Evolutionary conservation across 2,329 filamentous ascomycete genomes (phyloP), one percentile per base, ranked within the genome.

Genomic region (Lomentospora prolificans): DNA sequence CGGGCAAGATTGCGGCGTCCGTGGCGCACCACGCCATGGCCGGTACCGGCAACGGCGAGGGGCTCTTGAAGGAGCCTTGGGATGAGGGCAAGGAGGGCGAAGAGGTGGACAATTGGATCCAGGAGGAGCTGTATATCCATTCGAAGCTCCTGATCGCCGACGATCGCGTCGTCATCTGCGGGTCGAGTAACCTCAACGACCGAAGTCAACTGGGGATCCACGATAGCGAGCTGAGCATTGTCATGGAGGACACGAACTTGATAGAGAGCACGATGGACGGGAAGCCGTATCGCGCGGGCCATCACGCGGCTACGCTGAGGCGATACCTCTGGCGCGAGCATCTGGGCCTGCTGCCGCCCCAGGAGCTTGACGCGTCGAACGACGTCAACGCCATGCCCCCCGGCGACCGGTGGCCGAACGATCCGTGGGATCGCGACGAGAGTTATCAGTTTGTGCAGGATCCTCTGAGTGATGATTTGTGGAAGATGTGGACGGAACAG

Each of bases 121-220:
- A 96, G 66, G 94, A 99, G 67, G 92, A 99, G 69, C 80, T 97
- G 2, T 99, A 99, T 67, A 86, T 97, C 51, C 94, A 99, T 68
- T 87, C 84, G 27, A 99, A 97, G 72, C 78, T 96, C 33, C 79
- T 94, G 61, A 92, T 96, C 61, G 87, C 86, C 1, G 91, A 97
- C 66, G 92, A 97, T 68, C 83, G 84, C 55, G 79, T 90, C 51
- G 90, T 88, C 1, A 82, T 96, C 55, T 94, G 90, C 66, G 90
- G 90, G 17, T 90, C 86, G 25, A 89, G 88, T 60, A 97, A 96
- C 69, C 78, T 96, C 63, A 97, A 96, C 68, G 92, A 97, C 67
- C 86, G 92, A 55, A 83, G 89, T 53, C 91, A 96, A 69, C 73
- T 94, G 4, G 92, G 92, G 12, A 82, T 86, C 62, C 92, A 96